Base-by-base conservation (phyloP, 495 filamentous ascomycete species). In the Emericellopsis terricola region DNA sequence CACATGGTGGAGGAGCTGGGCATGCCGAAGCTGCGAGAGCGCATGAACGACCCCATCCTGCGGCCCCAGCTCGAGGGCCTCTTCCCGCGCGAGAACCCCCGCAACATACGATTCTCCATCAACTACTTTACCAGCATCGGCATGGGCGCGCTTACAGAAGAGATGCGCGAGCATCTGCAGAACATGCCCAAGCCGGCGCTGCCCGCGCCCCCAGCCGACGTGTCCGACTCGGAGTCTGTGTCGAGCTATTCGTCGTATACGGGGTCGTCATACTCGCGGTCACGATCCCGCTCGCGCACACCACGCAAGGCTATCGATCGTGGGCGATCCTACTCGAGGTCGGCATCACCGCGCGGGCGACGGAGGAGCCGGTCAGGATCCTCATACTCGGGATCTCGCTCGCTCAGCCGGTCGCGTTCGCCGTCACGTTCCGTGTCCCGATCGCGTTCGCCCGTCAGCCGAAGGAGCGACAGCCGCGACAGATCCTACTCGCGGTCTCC, bases 71-170 rank as follows among this genome's bases (percentile, higher is more conserved):
- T 91, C 39, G 68, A 78, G 19, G 87, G 91, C 33, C 57, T 99
- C 7, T 99, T 99, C 68, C 91, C 89, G 0, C 74, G 55, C 21
- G 83, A 94, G 47, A 81, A 87, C 46, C 73, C 82, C 6, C 72
- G 78, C 37, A 83, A 93, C 53, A 87, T 82, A 10, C 75, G 89
- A 28, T 99, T 99, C 63, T 81, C 87, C 14, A 91, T 96, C 71
- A 99, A 99, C 53, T 99, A 92, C 59, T 96, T 96, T 54, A 99
- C 89, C 6, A 83, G 81, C 43, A 87, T 99, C 50, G 83, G 84
- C 38, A 85, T 99, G 76, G 89, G 89, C 53, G 71, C 66, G 19
- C 57, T 99, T 42, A 99, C 89, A 9, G 91, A 96, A 42, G 80
- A 84, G 42, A 94, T 96, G 87, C 73, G 89, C 44, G 81, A 84